phyloP scores from a whole-genome alignment of 495 filamentous ascomycete genomes.

The Recurvomyces mirabilis region DNA sequence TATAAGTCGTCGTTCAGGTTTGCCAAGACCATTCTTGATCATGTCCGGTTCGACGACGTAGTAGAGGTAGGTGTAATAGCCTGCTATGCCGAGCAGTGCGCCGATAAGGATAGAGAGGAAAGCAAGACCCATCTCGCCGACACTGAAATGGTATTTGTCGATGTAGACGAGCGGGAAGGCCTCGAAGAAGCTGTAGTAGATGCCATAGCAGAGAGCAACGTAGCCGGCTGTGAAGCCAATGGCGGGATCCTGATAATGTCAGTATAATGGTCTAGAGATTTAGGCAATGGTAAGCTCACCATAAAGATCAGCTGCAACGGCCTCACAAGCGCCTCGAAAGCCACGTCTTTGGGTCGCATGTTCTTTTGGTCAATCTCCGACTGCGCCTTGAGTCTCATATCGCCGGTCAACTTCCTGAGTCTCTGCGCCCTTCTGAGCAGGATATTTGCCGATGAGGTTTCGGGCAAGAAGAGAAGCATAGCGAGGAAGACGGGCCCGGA shows the following conservation, averaged over 20 bases:
- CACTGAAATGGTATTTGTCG: constrained; percentile 48
- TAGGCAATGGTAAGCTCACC: constrained; percentile 43
- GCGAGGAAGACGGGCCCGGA: constrained; percentile 36
- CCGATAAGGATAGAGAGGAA: constrained; percentile 54
- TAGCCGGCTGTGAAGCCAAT: constrained; percentile 54
- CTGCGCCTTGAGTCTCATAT: constrained; percentile 25
- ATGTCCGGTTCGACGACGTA: constrained; percentile 43
- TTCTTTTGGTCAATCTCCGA: constrained; percentile 34
- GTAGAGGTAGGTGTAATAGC: constrained; percentile 44
- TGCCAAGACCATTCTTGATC: constrained; percentile 34
- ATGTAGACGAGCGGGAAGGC: constrained; percentile 64
- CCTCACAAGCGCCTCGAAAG: constrained; percentile 49
- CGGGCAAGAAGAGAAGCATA: constrained; percentile 45
- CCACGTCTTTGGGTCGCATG: constrained; percentile 36
- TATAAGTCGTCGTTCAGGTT: constrained; percentile 42
- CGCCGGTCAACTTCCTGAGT: constrained; percentile 35
- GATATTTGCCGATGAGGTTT: constrained; percentile 43
- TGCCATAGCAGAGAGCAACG: constrained; percentile 52
- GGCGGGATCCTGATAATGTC: constrained; percentile 34
- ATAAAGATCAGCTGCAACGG: constrained; percentile 52
- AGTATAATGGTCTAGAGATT: not conserved
- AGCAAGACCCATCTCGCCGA: constrained; percentile 50
- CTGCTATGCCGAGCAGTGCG: constrained; percentile 40
- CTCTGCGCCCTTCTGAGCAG: constrained; percentile 46
- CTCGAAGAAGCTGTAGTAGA: constrained; percentile 64